phyloP scores from a whole-genome alignment of 495 filamentous ascomycete species.

The Pseudotulostoma volvatum region DNA sequence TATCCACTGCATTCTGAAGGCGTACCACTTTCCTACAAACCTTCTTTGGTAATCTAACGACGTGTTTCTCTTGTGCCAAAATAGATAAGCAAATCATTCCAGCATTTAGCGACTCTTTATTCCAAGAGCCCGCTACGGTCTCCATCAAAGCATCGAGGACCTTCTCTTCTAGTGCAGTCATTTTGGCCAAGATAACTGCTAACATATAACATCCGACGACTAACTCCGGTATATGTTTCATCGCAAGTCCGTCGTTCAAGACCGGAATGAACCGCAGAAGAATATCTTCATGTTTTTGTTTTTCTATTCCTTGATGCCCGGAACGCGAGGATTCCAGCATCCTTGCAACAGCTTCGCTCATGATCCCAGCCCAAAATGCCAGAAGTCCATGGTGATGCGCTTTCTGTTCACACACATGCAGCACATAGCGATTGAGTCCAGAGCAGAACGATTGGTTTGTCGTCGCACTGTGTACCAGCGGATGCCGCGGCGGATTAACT shows the following conservation, averaged over 20 bases:
- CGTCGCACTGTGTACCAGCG: conserved; percentile 63
- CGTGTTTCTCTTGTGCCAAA: conserved; percentile 57
- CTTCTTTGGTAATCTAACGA: conserved; percentile 37
- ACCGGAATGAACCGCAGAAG: conserved; percentile 58
- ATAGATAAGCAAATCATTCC: conserved; percentile 71
- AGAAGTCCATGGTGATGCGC: conserved; percentile 60
- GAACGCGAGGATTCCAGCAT: conserved; percentile 63
- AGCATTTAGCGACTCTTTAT: conserved; percentile 45
- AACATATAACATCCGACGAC: conserved; percentile 84
- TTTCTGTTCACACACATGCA: conserved; percentile 46
- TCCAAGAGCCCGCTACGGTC: conserved; percentile 61
- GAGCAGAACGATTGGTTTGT: conserved; percentile 55
- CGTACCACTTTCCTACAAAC: conserved; percentile 55
- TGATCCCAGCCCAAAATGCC: conserved; percentile 75
- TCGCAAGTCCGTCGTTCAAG: conserved; percentile 54
- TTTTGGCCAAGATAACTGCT: conserved; percentile 65
- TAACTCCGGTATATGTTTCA: conserved; percentile 57
- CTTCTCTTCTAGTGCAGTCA: conserved; percentile 56
- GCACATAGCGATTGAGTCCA: conserved; percentile 54
- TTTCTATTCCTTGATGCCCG: conserved; percentile 47
- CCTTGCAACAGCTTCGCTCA: conserved; percentile 61
- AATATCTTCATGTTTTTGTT: conserved; percentile 61
- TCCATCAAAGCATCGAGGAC: conserved; percentile 72
- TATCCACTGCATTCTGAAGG: conserved; percentile 37
- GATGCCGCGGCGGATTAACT: conserved; percentile 56